A percentile compares a stretch with the other conserved stretches of the same genome.
phyloP scores from a whole-genome alignment of 2,329 filamentous ascomycete species.

The Fusarium marasasianum region DNA sequence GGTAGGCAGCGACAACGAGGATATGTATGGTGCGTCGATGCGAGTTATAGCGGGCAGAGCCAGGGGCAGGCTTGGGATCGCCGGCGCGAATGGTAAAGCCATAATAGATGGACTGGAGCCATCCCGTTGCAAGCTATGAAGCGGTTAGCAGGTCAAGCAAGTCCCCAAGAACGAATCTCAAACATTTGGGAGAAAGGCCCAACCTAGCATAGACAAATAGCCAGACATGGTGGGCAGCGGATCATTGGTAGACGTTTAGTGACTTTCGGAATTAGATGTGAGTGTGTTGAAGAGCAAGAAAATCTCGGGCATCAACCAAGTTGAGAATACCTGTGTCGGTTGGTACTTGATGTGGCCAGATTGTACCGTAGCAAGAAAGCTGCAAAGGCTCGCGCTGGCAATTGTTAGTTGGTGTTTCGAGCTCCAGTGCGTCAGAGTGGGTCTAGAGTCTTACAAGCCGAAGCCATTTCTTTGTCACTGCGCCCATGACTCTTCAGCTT shows the following conservation, averaged over 20 bases:
- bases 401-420: constrained; percentile 26
- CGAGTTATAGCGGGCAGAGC: constrained; percentile 72
- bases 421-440: constrained; percentile 42
- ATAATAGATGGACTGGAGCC: constrained; percentile 85
- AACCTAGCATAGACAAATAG: constrained; percentile 64
- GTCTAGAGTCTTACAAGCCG: constrained; percentile 20
- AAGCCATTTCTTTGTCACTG: neutral
- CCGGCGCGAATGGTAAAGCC: constrained; percentile 89
- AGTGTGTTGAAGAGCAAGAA: neutral
- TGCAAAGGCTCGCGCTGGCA: constrained; percentile 22
- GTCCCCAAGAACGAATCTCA: constrained; percentile 29
- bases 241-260: constrained; percentile 31
- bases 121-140: constrained; percentile 76
- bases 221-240: constrained; percentile 56
- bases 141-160: constrained; percentile 26
- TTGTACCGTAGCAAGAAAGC: constrained; percentile 11
- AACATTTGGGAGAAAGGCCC: constrained; percentile 66
- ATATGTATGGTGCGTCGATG: constrained; percentile 88
- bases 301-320: neutral
- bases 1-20: constrained; percentile 82
- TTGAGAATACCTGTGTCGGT: neutral
- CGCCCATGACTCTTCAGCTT: neutral
- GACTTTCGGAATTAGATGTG: neutral
- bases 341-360: constrained; percentile 33
- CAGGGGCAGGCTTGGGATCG: constrained; percentile 77